Evolutionary conservation across 164 flowering plant species (phyloP).

Genomic region (Vitis rotundifolia): DNA sequence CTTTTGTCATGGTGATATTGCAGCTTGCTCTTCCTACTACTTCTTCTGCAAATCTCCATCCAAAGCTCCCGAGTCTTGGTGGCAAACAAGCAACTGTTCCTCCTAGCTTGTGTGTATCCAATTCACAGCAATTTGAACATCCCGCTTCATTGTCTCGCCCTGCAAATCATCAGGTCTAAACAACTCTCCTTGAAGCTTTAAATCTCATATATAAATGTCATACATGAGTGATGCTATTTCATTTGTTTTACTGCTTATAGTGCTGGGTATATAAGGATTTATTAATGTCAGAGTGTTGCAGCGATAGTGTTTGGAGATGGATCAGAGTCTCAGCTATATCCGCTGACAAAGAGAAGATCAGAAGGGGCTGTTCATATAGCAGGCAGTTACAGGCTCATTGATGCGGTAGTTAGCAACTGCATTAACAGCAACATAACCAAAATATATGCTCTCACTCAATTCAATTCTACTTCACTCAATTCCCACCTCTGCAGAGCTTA

Average conservation of each 20-base stretch:
- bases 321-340: conserved; percentile 58
- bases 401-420: conserved; percentile 86
- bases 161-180: conserved; percentile 23
- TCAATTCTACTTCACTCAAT: conserved; percentile 88
- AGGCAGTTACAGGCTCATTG: conserved; percentile 81
- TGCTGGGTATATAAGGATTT: not conserved
- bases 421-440: conserved; percentile 74
- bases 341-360: conserved; percentile 74
- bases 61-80: conserved; percentile 12
- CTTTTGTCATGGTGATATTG: conserved; percentile 19
- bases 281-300: conserved; percentile 57
- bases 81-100: not conserved
- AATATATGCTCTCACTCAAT: conserved; percentile 83
- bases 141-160: conserved; percentile 33
- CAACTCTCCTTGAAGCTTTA: not conserved
- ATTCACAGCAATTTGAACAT: conserved; percentile 29
- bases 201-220: not conserved
- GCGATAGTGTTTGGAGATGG: conserved; percentile 80
- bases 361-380: conserved; percentile 77
- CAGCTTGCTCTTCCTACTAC: conserved; percentile 19
- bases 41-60: conserved; percentile 2
- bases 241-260: not conserved
- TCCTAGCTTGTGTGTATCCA: conserved; percentile 24
- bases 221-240: not conserved
- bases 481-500: conserved; percentile 80